A percentile compares a stretch with the other conserved stretches of the same genome.
phyloP scores from a whole-genome alignment of 2,329 filamentous ascomycete genomes.

The Pleochaeta shiraiana region DNA sequence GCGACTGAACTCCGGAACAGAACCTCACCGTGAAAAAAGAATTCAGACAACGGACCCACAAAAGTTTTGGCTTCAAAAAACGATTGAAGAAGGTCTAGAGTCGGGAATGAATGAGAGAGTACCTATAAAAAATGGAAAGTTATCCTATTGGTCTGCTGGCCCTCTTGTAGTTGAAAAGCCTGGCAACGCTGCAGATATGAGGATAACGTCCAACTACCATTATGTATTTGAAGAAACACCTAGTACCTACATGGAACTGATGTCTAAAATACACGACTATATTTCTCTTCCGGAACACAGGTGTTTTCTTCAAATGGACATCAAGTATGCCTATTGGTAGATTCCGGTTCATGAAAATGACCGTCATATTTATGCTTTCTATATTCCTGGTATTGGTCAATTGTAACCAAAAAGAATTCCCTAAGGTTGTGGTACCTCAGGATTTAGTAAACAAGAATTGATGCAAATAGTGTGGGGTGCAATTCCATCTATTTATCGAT shows the following conservation, averaged over 20 bases:
- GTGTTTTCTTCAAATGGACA: background rate
- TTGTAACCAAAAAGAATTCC: constrained; percentile 2
- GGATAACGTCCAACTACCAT: background rate
- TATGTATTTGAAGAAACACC: background rate
- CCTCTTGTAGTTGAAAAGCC: background rate
- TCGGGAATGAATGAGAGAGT: background rate
- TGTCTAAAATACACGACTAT: background rate
- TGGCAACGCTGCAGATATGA: background rate
- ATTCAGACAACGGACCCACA: background rate
- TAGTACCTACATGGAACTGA: background rate
- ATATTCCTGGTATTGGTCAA: background rate
- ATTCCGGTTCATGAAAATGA: background rate
- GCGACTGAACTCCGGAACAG: background rate
- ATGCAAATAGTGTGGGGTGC: constrained; percentile 1
- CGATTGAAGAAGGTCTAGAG: background rate
- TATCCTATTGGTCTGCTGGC: background rate
- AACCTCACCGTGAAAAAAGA: background rate
- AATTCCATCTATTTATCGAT: background rate
- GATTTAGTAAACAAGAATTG: background rate
- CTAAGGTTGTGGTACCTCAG: background rate
- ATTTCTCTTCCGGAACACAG: background rate
- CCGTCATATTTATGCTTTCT: background rate
- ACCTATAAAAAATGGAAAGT: background rate
- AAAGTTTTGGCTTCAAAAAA: background rate
- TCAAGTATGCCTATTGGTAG: background rate